Conservation (phyloP, 257 asterid genomes). For the Nicotiana otophora region DNA sequence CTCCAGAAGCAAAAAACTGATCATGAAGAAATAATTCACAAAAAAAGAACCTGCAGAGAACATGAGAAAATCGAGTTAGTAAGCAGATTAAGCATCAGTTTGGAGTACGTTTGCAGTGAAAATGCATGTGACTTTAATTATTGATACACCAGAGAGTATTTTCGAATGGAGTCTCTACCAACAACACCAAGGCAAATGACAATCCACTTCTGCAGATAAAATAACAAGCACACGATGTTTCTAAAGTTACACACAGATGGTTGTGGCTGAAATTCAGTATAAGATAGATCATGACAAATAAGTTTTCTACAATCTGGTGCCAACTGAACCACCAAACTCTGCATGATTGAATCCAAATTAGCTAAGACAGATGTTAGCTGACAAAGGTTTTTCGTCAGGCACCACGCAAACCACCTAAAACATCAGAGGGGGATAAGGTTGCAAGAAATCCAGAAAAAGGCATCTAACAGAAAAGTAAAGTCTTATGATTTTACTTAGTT, state of each 20-base stretch:
- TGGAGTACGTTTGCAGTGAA: neutral
- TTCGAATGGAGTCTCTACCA: neutral
- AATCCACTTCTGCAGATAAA: neutral
- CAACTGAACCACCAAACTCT: too few relatives aligned
- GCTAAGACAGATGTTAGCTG: neutral
- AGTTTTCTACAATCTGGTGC: too few relatives aligned
- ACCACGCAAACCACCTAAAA: neutral
- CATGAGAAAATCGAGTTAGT: neutral
- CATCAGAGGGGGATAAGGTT: neutral
- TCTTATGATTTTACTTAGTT: neutral
- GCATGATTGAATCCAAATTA: neutral
- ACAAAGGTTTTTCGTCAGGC: neutral
- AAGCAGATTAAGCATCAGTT: neutral
- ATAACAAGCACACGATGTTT: neutral
- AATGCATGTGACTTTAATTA: neutral
- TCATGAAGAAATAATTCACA: neutral
- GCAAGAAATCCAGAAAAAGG: neutral
- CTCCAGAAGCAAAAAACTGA: neutral
- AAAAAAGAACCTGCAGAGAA: slow-evolving; percentile 7
- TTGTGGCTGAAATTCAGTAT: neutral
- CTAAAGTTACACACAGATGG: neutral
- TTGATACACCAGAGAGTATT: neutral
- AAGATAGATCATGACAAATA: too few relatives aligned
- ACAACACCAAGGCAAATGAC: neutral
- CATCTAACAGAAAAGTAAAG: neutral